Conservation (phyloP, 768 basidiomycete species). For the Boletus fagicola region DNA sequence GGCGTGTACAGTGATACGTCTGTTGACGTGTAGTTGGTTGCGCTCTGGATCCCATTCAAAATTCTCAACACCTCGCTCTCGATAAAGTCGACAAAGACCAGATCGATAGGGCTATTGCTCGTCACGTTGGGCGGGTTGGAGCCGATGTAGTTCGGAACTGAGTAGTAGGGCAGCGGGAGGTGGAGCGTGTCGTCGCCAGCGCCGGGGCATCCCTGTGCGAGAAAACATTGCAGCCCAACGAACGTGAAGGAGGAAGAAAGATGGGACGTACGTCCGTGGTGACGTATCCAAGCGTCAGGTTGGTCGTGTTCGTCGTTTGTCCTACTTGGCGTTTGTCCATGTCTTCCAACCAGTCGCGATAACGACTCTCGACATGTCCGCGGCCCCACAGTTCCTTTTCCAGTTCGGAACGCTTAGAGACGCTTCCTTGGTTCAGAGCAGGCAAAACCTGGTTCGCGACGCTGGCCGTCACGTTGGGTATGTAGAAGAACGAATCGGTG, state of each 20-base stretch:
- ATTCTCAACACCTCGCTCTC: conserved; percentile 47
- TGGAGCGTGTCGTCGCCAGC: conserved; percentile 74
- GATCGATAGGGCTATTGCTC: conserved; percentile 55
- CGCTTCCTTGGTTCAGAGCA: conserved; percentile 46
- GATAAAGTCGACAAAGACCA: conserved; percentile 77
- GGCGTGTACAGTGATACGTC: conserved; percentile 59
- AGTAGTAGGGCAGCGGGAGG: conserved; percentile 54
- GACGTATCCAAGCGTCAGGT: conserved; percentile 72
- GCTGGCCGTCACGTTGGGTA: conserved; percentile 50
- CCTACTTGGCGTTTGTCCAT: conserved; percentile 40
- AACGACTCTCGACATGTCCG: conserved; percentile 52
- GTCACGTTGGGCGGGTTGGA: conserved; percentile 52
- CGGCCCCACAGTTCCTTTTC: conserved; percentile 33
- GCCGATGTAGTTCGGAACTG: conserved; percentile 55
- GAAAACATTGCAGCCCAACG: too few species aligned
- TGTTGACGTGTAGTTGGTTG: conserved; percentile 45
- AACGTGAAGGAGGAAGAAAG: background rate
- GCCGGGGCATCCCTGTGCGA: conserved; percentile 60
- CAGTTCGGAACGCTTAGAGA: conserved; percentile 11
- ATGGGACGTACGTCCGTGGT: conserved; percentile 58
- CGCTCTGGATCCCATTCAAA: conserved; percentile 54
- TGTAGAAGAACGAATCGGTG: conserved; percentile 58
- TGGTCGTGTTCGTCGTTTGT: conserved; percentile 38
- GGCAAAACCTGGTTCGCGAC: conserved; percentile 55
- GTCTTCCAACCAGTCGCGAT: conserved; percentile 55